phyloP scores from a whole-genome alignment of 257 asterid genomes.

The Coffea eugenioides region DNA sequence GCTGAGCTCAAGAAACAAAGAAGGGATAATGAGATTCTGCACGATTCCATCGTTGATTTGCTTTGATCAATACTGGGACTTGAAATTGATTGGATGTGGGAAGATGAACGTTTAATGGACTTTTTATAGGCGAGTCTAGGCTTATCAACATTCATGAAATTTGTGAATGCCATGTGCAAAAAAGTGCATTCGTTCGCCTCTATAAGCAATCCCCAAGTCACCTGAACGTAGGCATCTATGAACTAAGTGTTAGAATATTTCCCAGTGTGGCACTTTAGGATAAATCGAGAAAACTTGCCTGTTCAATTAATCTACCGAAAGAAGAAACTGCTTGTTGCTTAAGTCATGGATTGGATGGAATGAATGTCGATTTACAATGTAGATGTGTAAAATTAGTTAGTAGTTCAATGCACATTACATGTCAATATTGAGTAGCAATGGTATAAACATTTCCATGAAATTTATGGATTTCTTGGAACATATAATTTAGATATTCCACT shows the following conservation, averaged over 20 bases:
- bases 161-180: background rate
- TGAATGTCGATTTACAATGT: background rate
- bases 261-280: too few relatives aligned
- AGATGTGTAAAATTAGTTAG: background rate
- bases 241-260: background rate
- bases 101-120: background rate
- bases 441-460: too few relatives aligned
- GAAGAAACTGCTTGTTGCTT: background rate
- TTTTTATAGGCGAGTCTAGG: slow-evolving; percentile 9
- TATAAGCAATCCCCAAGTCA: slow-evolving; percentile 2
- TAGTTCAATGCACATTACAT: background rate
- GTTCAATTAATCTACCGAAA: background rate
- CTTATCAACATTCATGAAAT: background rate
- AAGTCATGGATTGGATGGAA: background rate
- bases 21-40: background rate
- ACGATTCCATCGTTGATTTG: background rate
- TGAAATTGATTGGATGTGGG: background rate
- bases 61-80: background rate
- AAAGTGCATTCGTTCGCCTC: background rate
- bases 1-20: background rate
- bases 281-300: background rate
- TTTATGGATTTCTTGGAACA: too few relatives aligned
- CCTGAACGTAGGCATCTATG: background rate
- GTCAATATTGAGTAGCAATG: too few relatives aligned
- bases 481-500: too few relatives aligned